Evolutionary conservation across 2,329 filamentous ascomycete genomes (phyloP), one percentile per base, ranked within the genome.

Genomic region (Didymella segeticola): DNA sequence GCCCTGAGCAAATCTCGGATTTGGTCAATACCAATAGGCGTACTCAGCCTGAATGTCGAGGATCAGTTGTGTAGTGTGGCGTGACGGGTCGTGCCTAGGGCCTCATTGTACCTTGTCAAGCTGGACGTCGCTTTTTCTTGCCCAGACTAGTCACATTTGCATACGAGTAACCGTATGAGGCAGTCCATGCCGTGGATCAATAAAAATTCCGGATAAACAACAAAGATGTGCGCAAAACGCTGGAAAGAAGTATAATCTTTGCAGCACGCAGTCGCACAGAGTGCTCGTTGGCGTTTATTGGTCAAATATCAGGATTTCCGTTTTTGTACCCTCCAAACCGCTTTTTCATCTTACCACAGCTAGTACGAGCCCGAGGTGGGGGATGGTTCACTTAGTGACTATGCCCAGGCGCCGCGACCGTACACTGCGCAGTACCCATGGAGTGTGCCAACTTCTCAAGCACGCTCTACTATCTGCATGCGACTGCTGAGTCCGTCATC

Each of bases 41-140:
- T 19, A 15, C 27, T 3, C 10, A 29, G 6, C 15, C 10, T 11
- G 33, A 4, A 11, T 4, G 36, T 48, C 20, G 9, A 15, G 26
- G 19, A 8, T 19, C 12, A 33, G 11, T 43, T 15, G 12, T 47
- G 36, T 36, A 26, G n/a, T 39, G 52, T 43, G 26, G 19, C 10
- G 31, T 23, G 15, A 47, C 14, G 9, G 25, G 6, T n/a, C 12
- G 23, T 37, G 23, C 30, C n/a, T 11, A 29, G 19, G 15, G 31
- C 37, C 43, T 15, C 23, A 19, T 22, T 22, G 22, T 12, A 9
- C 47, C 47, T 47, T 58, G 53, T 54, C 52, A 43, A 41, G 37
- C 51, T 60, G 47, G 46, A 33, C 17, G 38, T 66, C 62, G 65
- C 61, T 62, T 61, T 56, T 47, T 53, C 42, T 60, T 66, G 51